Base-by-base conservation (phyloP, 2,329 filamentous ascomycete genomes). In the Ophiostoma sp. region DNA sequence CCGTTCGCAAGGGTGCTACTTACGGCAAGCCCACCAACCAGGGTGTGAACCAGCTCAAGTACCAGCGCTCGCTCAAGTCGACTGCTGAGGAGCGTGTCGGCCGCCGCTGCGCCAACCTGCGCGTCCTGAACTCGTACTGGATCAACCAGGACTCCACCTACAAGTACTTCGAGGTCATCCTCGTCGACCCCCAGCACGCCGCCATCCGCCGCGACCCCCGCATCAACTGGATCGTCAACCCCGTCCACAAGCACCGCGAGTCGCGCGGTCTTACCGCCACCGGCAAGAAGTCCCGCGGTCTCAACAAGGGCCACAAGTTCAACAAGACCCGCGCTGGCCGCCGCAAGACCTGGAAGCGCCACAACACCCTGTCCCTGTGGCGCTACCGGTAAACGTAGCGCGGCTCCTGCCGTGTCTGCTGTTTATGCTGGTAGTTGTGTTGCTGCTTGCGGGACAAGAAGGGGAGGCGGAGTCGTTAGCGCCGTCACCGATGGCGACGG, bases 1-100 rank as follows among this genome's bases (percentile, higher is more conserved):
- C 95, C 82, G 94, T 90, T 77, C 90, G 92, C 83, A 97, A 97
- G 94, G 96, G 96, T 92, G 96, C 96, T 86, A 99, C 96, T 81
- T 99, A 96, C 86, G 96, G 96, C 91, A 99, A 99, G 91, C 96
- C 96, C 85, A 99, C 96, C 92, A 99, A 98, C 93, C 95, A 98
- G 91, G 96, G 96, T 94, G 90, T 99, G 82, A 99, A 99, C 92
- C 96, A 99, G 91, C 94, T 99, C 85, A 99, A 99, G 91, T 99
- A 98, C 93, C 97, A 99, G 92, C 94, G 95, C 85, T 98, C 96
- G 80, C 95, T 98, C 85, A 93, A 92, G 86, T 90, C 95, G 82
- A 99, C 96, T 81, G 97, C 97, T 82, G 97, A 99, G 90, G 96
- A 99, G 92, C 96, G 96, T 93, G 95, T 99, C 84, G 96, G 97